Base-by-base conservation (phyloP, 2,329 filamentous ascomycete genomes). In the Shiraia sp. region DNA sequence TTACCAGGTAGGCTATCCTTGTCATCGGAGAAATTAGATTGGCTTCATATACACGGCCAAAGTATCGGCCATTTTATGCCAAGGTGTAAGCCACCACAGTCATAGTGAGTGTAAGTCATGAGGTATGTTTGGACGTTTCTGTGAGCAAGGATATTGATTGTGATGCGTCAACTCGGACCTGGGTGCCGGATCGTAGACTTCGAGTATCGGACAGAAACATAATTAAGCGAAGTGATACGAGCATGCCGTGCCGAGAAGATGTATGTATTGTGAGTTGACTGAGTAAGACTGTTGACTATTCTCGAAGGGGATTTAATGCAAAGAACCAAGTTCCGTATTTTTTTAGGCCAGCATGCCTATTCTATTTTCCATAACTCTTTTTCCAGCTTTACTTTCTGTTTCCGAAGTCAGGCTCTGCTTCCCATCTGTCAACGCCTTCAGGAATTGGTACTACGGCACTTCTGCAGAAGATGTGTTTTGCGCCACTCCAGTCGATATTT, bases 381-480 rank as follows among this genome's bases (percentile, higher is more conserved):
- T 12, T 19, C 8, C 10, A 29, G 16, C 13, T 31, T 27, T 34
- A 36, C 30, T 30, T 47, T 16, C 47, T 47, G 6, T 25, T 13
- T 14, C 24, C n/a, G 13, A 36, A 32, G 13, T 40, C 44, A 32
- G 79, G 79, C 41, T 80, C 77, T 43, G 80, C 80, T 10, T 77
- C 75, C 61, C 79, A 77, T 5, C 71, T 66, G 68, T 85, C 80
- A 19, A 76, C 78, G 8, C 81, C 79, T 54, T 85, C 82, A 2
- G 85, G 84, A 49, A 88, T 86, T 24, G 83, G 80, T 13, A 87
- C 75, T 74, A 88, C 83, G 52, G 84, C 84, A 29, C 75, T 78
- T 55, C 81, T 81, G 14, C 81, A 84, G 79, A 81, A 87, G 54
- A 88, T 82, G 70, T 88, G 85, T 50, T 80, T 79, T 8, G 47